These are phyloP conservation scores for Auricularia sp. DNA, from an alignment of 768 basidiomycete species.

Conservation along the genomic window DNA sequence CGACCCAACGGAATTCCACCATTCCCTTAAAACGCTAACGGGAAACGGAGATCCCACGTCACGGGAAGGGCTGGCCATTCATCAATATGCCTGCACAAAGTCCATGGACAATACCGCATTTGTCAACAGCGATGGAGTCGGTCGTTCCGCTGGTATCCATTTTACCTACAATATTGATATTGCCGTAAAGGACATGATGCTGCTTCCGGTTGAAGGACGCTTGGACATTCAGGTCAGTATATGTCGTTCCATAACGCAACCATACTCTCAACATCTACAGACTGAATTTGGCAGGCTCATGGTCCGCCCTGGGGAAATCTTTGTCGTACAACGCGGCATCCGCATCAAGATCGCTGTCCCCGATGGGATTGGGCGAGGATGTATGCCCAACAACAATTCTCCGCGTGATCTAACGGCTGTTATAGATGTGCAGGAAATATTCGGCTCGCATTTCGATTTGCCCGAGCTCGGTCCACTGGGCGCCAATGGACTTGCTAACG, in stretches of 20 bases:
- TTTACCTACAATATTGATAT: neutral
- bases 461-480: conserved; percentile 61
- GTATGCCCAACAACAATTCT: conserved; percentile 1
- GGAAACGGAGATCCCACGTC: conserved; percentile 54
- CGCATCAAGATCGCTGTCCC: conserved; percentile 45
- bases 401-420: neutral
- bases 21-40: conserved; percentile 52
- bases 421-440: conserved; percentile 54
- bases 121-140: conserved; percentile 45
- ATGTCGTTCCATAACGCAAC: neutral
- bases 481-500: conserved; percentile 54
- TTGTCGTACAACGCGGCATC: conserved; percentile 57
- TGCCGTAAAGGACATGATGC: conserved; percentile 38
- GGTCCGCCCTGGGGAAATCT: conserved; percentile 54
- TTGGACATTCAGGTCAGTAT: conserved; percentile 48
- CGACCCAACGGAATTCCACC: conserved; percentile 41
- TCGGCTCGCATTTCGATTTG: conserved; percentile 50
- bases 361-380: conserved; percentile 14
- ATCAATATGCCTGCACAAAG: conserved; percentile 49
- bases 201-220: conserved; percentile 54
- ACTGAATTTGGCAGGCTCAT: conserved; percentile 33
- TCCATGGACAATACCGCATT: conserved; percentile 56
- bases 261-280: neutral
- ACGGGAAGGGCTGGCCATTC: conserved; percentile 56
- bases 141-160: neutral